Base-by-base conservation (phyloP, 768 basidiomycete species). In the Mycena metata region DNA sequence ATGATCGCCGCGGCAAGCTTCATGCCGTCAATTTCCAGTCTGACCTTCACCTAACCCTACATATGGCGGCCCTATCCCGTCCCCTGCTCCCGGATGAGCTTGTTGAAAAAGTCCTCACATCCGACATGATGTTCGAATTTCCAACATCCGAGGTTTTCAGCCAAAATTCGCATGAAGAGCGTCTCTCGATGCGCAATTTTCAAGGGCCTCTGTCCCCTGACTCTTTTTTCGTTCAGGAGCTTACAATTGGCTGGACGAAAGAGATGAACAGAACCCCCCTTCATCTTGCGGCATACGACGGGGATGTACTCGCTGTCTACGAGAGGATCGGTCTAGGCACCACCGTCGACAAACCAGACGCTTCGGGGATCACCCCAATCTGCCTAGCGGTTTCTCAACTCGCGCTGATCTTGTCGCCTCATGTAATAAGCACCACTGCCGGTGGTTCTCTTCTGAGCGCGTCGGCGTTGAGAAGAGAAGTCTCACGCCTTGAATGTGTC, bases 201-300 rank as follows among this genome's bases (percentile, higher is more conserved):
- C 1, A n/a, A 21, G 50, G 57, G 17, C 57, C 64, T 2, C 0
- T 5, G 10, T 51, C 64, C 10, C 57, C 57, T 24, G 50, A 66
- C 50, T 43, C 26, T 3, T n/a, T n/a, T n/a, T 60, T 51, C 19
- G 1, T 59, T 9, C 39, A 52, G 17, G 57, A 66, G 23, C 11
- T 6, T 8, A 2, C 2, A 1, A 36, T 66, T 4, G 64, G 64
- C 2, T 66, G 43, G 21, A 13, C 30, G 7, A 21, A 26, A 5
- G 57, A 59, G 30, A 52, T 59, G 47, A 51, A 52, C 43, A 51
- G 57, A 23, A 66, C 64, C 6, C 1, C 19, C 2, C 36, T 58
- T 51, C 64, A 66, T 59, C 16, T 45, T 21, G 50, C 64, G 4
- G 57, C 57, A 36, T 66, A 35, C 35, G 57, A 66, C 23, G 64